These are phyloP conservation scores for Tulasnella sp. DNA, from an alignment of 768 basidiomycete genomes.

Conservation along the genomic window DNA sequence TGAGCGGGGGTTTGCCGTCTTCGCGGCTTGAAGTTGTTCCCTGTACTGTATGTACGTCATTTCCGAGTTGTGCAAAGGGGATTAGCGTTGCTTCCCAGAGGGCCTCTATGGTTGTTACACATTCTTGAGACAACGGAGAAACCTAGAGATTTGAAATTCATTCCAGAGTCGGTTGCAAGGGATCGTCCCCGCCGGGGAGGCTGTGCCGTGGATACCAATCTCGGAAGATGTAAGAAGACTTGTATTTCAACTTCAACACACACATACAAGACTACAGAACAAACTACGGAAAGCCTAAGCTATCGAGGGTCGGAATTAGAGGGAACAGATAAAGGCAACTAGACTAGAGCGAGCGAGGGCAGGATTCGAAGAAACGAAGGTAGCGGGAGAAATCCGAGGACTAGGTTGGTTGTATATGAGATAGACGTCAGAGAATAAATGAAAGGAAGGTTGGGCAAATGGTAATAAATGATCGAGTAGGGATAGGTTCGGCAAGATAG, in stretches of 20 bases:
- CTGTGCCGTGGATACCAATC: neutral
- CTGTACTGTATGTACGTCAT: neutral
- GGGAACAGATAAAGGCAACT: neutral
- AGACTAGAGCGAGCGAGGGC: neutral
- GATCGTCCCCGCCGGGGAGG: neutral
- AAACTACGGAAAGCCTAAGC: neutral
- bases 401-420: neutral
- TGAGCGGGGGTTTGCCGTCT: neutral
- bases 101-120: neutral
- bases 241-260: neutral
- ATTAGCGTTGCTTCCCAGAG: neutral
- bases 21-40: neutral
- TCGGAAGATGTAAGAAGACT: neutral
- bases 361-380: neutral
- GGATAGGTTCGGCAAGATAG: neutral
- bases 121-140: neutral
- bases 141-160: neutral
- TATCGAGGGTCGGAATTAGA: neutral
- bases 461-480: neutral
- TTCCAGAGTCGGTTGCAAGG: neutral
- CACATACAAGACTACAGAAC: neutral
- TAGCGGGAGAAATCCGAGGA: no score
- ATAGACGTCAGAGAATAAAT: neutral
- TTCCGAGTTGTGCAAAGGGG: neutral
- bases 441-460: neutral